Percentiles rank a stretch among this genome's conserved stretches.
Conservation (phyloP, 129 eudicot genomes). For the Centrapalus pauciflorus region DNA sequence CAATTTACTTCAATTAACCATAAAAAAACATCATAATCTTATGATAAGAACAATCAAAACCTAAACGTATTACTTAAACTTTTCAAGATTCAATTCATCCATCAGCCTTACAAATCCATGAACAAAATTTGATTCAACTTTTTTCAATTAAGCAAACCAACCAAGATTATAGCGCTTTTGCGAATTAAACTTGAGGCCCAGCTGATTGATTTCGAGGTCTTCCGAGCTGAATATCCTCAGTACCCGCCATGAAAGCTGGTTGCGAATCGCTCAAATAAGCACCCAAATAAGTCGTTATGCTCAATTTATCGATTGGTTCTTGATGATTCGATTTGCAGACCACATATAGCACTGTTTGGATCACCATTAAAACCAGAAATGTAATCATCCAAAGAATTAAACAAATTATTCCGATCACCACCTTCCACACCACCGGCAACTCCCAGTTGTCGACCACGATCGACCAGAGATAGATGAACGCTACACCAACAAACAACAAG, state of each 20-base stretch:
- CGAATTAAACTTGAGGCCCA: background rate
- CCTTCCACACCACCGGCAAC: background rate
- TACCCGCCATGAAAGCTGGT: constrained; percentile 7
- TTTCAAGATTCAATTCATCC: background rate
- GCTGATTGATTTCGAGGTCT: constrained; percentile 12
- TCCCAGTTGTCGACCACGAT: background rate
- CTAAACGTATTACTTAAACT: background rate
- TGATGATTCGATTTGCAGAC: constrained; percentile 24
- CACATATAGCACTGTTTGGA: constrained; percentile 16
- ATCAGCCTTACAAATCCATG: too few relatives aligned
- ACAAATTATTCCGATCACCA: constrained; percentile 7
- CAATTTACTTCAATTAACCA: background rate
- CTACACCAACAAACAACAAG: background rate
- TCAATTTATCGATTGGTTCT: constrained; percentile 9
- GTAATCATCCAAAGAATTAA: background rate
- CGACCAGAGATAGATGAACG: background rate
- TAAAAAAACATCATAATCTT: background rate
- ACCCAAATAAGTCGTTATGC: constrained; percentile 16
- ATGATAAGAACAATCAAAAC: background rate
- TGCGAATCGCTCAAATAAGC: constrained; percentile 23
- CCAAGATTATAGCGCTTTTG: too few relatives aligned
- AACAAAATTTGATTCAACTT: too few relatives aligned
- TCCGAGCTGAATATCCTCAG: constrained; percentile 29
- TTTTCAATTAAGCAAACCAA: background rate
- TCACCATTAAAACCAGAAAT: constrained; percentile 3